phyloP scores from a whole-genome alignment of 306 rosid genomes.

The Inga laurina region DNA sequence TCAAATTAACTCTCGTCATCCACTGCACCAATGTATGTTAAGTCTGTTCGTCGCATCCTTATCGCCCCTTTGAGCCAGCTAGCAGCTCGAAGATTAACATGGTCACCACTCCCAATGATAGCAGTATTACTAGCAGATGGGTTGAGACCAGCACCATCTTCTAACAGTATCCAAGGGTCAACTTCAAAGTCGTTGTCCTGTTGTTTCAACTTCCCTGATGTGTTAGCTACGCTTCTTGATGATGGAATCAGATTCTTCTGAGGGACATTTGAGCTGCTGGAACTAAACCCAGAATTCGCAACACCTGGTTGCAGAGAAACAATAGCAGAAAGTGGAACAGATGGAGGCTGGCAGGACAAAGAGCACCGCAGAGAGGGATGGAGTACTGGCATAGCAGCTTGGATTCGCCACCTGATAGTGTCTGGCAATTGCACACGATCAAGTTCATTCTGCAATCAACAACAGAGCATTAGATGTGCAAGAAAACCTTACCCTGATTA shows the following conservation, averaged over 20 bases:
- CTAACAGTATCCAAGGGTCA: slow-evolving; percentile 91
- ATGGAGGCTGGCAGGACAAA: slow-evolving; percentile 76
- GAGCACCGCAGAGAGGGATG: slow-evolving; percentile 53
- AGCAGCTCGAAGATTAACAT: slow-evolving; percentile 72
- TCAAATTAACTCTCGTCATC: slow-evolving; percentile 83
- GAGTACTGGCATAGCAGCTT: slow-evolving; percentile 86
- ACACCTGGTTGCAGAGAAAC: slow-evolving; percentile 55
- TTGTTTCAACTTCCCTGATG: slow-evolving; percentile 66
- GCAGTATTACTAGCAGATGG: slow-evolving; percentile 60
- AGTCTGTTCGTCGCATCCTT: slow-evolving; percentile 85
- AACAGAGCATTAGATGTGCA: slow-evolving; percentile 23
- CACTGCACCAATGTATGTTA: slow-evolving; percentile 79
- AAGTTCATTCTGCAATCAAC: slow-evolving; percentile 65
- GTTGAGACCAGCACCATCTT: slow-evolving; percentile 87
- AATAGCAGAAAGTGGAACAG: slow-evolving; percentile 56
- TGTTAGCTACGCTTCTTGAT: slow-evolving; percentile 42
- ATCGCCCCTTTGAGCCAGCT: slow-evolving; percentile 95
- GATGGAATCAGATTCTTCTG: slow-evolving; percentile 54
- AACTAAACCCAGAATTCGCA: slow-evolving; percentile 43
- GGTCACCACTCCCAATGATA: slow-evolving; percentile 65
- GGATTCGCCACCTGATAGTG: slow-evolving; percentile 77
- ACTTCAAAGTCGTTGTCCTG: slow-evolving; percentile 73
- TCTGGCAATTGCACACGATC: slow-evolving; percentile 84
- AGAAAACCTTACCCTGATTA: slow-evolving; percentile 7
- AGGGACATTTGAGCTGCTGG: slow-evolving; percentile 44